Percentiles rank a stretch among this genome's conserved stretches.
Conservation (phyloP, 306 rosid species). For the Prunus kanzakura region DNA sequence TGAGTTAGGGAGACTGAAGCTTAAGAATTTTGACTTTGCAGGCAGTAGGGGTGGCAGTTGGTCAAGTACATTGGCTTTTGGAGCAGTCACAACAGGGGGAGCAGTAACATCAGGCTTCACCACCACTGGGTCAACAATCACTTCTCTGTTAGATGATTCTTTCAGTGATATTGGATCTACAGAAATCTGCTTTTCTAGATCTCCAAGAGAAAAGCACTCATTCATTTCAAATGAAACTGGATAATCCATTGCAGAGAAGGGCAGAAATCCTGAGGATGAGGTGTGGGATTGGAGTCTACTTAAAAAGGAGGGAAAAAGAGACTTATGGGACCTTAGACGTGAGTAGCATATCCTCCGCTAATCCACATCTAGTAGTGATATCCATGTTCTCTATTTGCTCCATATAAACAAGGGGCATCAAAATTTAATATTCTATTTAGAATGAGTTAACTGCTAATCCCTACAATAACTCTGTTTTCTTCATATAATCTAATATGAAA, state of each 20-base stretch:
- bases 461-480: not conserved
- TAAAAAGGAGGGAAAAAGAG: constrained; percentile 19
- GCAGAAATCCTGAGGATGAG: constrained; percentile 20
- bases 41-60: constrained; percentile 55
- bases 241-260: constrained; percentile 20
- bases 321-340: constrained; percentile 15
- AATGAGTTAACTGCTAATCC: not conserved
- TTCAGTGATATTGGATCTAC: constrained; percentile 73
- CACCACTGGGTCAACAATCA: not conserved
- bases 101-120: constrained; percentile 29
- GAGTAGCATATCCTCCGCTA: constrained; percentile 30
- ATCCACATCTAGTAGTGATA: constrained; percentile 34
- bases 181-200: constrained; percentile 59
- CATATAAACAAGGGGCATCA: not conserved
- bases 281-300: constrained; percentile 10
- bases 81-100: constrained; percentile 32
- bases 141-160: constrained; percentile 28
- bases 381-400: constrained; percentile 29
- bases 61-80: constrained; percentile 16
- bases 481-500: not conserved
- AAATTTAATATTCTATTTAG: not conserved
- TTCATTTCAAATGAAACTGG: constrained; percentile 25
- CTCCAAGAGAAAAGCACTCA: not conserved
- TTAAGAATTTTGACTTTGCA: constrained; percentile 57
- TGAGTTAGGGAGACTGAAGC: constrained; percentile 74